Base-by-base conservation (phyloP, 106 monocot species). In the Dioscorea alata region DNA sequence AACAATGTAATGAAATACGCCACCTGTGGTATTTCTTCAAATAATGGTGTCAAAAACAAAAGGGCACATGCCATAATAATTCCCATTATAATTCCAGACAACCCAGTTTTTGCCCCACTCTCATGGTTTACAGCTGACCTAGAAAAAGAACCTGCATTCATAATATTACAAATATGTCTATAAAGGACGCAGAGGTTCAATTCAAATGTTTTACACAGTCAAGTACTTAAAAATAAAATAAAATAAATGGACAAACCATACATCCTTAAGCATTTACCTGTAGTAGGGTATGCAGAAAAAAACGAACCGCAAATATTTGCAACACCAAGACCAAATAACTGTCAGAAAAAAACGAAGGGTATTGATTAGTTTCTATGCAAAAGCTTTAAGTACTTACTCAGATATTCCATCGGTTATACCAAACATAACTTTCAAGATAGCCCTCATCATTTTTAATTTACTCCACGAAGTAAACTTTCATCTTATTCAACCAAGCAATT, bases 51-150 rank as follows among this genome's bases (percentile, higher is more conserved):
- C 75, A 99, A 68, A 83, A 99, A 99, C 53, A 87, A 62, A 71
- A 99, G 99, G 72, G 99, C 85, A 80, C 85, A 88, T 61, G 67
- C 65, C 87, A 99, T 99, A 63, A 92, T 90, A 61, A 93, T 61
- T 73, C 99, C 99, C 81, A 87, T 93, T 57, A 33, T 82, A 33
- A 93, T 83, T 77, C 99, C 99, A 73, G 99, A 90, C 60, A 99
- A 71, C 69, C 99, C 99, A 48, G 99, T 88, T 81, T 69, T 81
- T 62, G 99, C 99, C 21, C 90, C 99, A 75, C 99, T 99, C 60
- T 93, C 99, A 80, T 99, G 74, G 85, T 93, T 99, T 59, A 99
- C 99, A 62, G 99, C 99, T 81, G 99, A 93, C 63, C 99, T 90
- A 49, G 99, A 93, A 85, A 99, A 99, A 13, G 99, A 99, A 18